Conservation (phyloP, 2,329 filamentous ascomycete species). For the Colletotrichum echinochloae region DNA sequence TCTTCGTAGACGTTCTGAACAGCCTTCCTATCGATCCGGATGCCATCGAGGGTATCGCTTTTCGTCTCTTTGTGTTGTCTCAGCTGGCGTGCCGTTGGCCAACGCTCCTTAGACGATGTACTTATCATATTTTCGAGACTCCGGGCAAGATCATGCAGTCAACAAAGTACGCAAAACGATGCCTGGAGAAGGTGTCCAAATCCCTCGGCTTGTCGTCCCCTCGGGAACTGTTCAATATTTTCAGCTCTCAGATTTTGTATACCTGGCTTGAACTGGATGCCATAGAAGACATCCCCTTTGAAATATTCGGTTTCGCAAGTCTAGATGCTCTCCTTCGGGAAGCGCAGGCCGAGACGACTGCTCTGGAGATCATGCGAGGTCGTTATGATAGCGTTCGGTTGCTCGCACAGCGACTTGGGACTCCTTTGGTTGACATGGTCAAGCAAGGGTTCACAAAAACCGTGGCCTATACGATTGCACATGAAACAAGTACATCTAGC, state of each 20-base stretch:
- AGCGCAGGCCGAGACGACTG: slow-evolving; percentile 81
- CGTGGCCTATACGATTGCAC: slow-evolving; percentile 85
- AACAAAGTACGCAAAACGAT: slow-evolving; percentile 77
- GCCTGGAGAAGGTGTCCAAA: slow-evolving; percentile 74
- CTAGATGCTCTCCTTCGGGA: slow-evolving; percentile 77
- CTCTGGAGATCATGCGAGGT: slow-evolving; percentile 84
- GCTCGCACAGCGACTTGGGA: slow-evolving; percentile 69
- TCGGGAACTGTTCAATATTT: slow-evolving; percentile 81
- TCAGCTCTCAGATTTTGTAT: slow-evolving; percentile 88
- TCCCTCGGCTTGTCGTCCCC: slow-evolving; percentile 74
- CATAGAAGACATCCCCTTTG: slow-evolving; percentile 81
- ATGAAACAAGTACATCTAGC: slow-evolving; percentile 70
- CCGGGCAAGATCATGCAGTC: slow-evolving; percentile 78
- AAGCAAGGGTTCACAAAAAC: slow-evolving; percentile 79
- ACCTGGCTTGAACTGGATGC: slow-evolving; percentile 83
- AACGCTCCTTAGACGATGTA: slow-evolving; percentile 85
- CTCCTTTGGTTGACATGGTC: slow-evolving; percentile 69
- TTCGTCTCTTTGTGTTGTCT: slow-evolving; percentile 81
- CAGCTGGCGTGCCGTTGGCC: slow-evolving; percentile 86
- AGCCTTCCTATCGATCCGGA: slow-evolving; percentile 80
- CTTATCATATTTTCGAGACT: slow-evolving; percentile 95
- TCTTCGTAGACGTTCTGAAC: slow-evolving; percentile 86
- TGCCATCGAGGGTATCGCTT: slow-evolving; percentile 84
- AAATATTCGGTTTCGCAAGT: slow-evolving; percentile 82
- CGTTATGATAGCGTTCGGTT: slow-evolving; percentile 72